A percentile compares a stretch with the other conserved stretches of the same genome.
Evolutionary conservation across 805 yeast genomes (phyloP).

Genomic region (Starmerella asiatica): DNA sequence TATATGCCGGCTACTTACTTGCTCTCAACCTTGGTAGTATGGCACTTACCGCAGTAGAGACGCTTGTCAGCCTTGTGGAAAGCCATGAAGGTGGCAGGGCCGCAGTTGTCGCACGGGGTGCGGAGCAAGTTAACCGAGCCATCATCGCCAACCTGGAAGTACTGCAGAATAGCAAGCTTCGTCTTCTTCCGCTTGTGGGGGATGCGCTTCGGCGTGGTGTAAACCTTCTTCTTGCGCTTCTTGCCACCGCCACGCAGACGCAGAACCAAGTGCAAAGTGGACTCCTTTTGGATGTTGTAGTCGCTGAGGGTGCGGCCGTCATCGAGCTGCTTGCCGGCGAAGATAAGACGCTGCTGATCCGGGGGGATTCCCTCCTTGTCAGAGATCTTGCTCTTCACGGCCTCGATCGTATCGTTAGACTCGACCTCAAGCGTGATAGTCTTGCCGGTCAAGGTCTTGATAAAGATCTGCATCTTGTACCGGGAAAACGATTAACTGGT

Average conservation of each 20-base stretch:
- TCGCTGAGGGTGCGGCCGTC: constrained; percentile 87
- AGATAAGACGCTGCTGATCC: constrained; percentile 92
- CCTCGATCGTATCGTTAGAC: constrained; percentile 94
- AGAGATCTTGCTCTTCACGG: constrained; percentile 91
- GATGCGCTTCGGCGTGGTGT: constrained; percentile 99
- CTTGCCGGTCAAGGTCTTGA: constrained; percentile 98
- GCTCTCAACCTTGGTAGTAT: constrained; percentile 51
- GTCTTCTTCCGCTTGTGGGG: constrained; percentile 99
- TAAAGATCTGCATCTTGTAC: constrained; percentile 57
- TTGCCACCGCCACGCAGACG: constrained; percentile 99
- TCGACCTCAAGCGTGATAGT: constrained; percentile 95
- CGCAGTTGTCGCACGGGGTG: constrained; percentile 96
- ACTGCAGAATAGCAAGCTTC: constrained; percentile 97
- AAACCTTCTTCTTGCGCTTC: constrained; percentile 99
- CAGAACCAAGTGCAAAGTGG: constrained; percentile 87
- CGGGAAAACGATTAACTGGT: constrained; percentile 1
- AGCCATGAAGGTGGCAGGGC: constrained; percentile 99
- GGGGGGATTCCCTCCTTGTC: constrained; percentile 98
- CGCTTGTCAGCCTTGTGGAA: constrained; percentile 66
- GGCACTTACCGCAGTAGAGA: constrained; percentile 99
- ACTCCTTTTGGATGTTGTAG: constrained; percentile 97
- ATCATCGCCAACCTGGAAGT: constrained; percentile 98
- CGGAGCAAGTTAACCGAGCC: constrained; percentile 98
- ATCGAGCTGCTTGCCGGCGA: constrained; percentile 95
- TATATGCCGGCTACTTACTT: constrained; percentile 8